Conservation (phyloP, 768 basidiomycete species). For the Rhodotorula kratochvilovae region DNA sequence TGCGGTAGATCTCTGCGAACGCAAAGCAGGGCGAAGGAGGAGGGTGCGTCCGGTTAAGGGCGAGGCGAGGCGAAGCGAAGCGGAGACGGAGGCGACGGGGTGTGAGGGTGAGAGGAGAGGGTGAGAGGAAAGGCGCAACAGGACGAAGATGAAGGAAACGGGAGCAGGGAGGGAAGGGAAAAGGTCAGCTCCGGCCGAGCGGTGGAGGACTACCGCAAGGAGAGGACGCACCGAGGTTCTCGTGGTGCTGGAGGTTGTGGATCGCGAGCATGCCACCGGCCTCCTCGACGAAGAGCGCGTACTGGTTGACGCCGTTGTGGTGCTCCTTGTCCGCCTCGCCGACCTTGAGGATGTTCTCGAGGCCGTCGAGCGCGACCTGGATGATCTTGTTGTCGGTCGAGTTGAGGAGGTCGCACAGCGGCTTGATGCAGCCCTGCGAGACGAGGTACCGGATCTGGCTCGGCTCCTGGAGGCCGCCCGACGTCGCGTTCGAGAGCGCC, state of each 20-base stretch:
- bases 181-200: background rate
- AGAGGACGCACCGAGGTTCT: constrained; percentile 64
- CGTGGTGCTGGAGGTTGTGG: constrained; percentile 98
- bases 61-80: background rate
- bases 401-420: constrained; percentile 87
- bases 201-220: background rate
- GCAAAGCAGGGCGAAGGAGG: too few species aligned
- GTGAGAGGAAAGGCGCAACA: too few species aligned
- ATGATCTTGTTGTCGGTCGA: constrained; percentile 99
- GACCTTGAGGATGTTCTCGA: constrained; percentile 97
- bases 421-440: constrained; percentile 95
- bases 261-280: constrained; percentile 98
- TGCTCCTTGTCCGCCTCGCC: constrained; percentile 90
- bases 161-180: too few species aligned
- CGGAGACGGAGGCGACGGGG: background rate
- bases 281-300: constrained; percentile 92
- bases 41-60: background rate
- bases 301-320: constrained; percentile 77
- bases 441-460: constrained; percentile 97
- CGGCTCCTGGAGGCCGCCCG: constrained; percentile 93
- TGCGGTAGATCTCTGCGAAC: constrained; percentile 82
- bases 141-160: too few species aligned
- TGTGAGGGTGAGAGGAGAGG: too few species aligned
- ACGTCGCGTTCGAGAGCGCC: constrained; percentile 99
- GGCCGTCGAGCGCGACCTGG: constrained; percentile 86